Base-by-base conservation (phyloP, 2,329 filamentous ascomycete genomes). In the Aspergillus niger region DNA sequence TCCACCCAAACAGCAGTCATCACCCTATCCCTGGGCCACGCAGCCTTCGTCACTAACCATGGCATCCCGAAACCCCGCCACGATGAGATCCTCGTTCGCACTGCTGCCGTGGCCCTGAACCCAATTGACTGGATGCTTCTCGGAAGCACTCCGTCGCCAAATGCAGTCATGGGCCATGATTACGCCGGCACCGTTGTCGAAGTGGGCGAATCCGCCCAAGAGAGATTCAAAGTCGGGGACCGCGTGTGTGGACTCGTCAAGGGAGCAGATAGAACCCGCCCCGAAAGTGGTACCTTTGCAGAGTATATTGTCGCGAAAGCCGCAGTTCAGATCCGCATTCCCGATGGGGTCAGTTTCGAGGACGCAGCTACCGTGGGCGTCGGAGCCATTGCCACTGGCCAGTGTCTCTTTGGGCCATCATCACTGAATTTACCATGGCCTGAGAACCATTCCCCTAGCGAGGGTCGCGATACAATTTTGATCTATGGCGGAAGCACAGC, bases 241-340 rank as follows among this genome's bases (percentile, higher is more conserved):
- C 66, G 70, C 5, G 72, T 79, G 3, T 70, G 65, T 26, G 77
- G 77, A 2, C 59, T 69, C 13, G 69, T 68, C 2, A 65, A 73
- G n/a, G 76, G 75, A 15, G 67, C 63, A 39, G 72, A 76, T 48
- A 53, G 57, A 2, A 43, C 67, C 15, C 59, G 68, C 28, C 65
- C 67, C 1, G 58, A 71, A 1, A 64, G 65, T 28, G 77, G 77
- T 11, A 66, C 73, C 2, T 79, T 78, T 59, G 72, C 74, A 13
- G 71, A 78, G 53, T 78, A 78, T 58, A 65, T 73, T 15, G 57
- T 65, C 3, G 68, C 67, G 17, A 67, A 70, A 13, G 71, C 65
- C 0, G 71, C 72, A 20, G 39, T 77, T 4, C 63, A 68, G 20
- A 60, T 76, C 7, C 72, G 69, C 49, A 65, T 77, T 2, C 74